Percentiles rank a stretch among this genome's conserved stretches.
Conservation (phyloP, 2,329 filamentous ascomycete species). For the Fusarium sp. region DNA sequence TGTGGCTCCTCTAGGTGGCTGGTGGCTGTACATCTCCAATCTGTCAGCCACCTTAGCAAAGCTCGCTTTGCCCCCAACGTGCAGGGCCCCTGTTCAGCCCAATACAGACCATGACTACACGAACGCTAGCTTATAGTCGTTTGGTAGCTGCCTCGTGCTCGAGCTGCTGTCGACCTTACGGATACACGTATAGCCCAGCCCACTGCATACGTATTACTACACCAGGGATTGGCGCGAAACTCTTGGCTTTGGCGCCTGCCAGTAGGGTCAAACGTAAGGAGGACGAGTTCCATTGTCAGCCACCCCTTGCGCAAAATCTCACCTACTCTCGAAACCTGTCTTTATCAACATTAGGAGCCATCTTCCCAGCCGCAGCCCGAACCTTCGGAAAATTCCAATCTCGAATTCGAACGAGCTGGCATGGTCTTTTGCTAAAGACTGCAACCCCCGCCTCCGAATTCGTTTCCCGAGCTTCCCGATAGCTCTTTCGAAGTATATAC, state of each 20-base stretch:
- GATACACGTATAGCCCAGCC: slow-evolving; percentile 35
- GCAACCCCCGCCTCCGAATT: slow-evolving; percentile 26
- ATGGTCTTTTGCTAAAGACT: slow-evolving; percentile 39
- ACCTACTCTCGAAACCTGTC: slow-evolving; percentile 29
- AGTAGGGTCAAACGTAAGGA: slow-evolving; percentile 28
- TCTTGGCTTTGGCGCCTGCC: slow-evolving; percentile 33
- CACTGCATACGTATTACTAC: slow-evolving; percentile 33
- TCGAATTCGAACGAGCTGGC: slow-evolving; percentile 36
- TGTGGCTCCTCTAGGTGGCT: slow-evolving; percentile 29
- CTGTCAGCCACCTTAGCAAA: slow-evolving; percentile 30
- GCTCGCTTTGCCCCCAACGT: slow-evolving; percentile 29
- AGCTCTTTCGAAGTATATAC: slow-evolving; percentile 8
- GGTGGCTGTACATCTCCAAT: slow-evolving; percentile 37
- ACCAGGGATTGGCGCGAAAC: slow-evolving; percentile 23
- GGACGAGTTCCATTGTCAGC: slow-evolving; percentile 17
- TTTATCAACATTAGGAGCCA: slow-evolving; percentile 19
- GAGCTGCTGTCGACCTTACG: slow-evolving; percentile 27
- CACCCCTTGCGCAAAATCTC: slow-evolving; percentile 25
- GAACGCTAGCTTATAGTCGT: slow-evolving; percentile 40
- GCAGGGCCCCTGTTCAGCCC: slow-evolving; percentile 31
- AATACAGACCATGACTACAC: slow-evolving; percentile 32
- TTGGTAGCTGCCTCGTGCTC: slow-evolving; percentile 38
- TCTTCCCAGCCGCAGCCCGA: slow-evolving; percentile 30
- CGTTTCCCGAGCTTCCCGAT: slow-evolving; percentile 18
- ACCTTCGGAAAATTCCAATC: slow-evolving; percentile 19